Conservation (phyloP, 164 flowering plant genomes). For the Platanus orientalis region DNA sequence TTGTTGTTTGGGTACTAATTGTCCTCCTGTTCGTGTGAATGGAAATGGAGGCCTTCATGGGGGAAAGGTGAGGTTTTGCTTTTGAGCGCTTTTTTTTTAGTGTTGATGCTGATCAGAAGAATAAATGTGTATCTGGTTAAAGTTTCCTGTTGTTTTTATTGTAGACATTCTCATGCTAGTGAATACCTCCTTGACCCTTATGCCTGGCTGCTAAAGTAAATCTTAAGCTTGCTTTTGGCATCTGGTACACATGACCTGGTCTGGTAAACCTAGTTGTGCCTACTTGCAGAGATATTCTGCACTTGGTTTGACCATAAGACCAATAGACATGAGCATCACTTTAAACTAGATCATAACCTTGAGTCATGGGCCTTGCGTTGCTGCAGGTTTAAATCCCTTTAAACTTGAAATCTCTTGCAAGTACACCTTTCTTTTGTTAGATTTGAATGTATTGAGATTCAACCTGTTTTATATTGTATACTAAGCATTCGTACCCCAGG, state of each 20-base stretch:
- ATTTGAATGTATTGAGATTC: neutral
- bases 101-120: neutral
- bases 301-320: neutral
- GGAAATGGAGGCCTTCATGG: constrained; percentile 98
- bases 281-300: neutral
- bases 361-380: neutral
- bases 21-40: constrained; percentile 89
- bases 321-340: neutral
- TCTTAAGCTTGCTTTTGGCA: neutral
- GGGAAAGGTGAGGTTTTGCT: constrained; percentile 61
- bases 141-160: neutral
- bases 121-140: too few species aligned
- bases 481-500: neutral
- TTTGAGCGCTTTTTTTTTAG: neutral
- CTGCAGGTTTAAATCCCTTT: neutral
- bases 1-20: constrained; percentile 79
- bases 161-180: too few species aligned
- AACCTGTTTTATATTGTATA: neutral
- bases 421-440: neutral
- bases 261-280: neutral
- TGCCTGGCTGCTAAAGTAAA: neutral
- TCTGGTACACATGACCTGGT: neutral
- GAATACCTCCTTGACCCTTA: neutral
- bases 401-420: neutral
- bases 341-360: neutral